Evolutionary conservation across 2,329 filamentous ascomycete genomes (phyloP), one percentile per base, ranked within the genome.

Genomic region (Colletotrichum orchidophilum): DNA sequence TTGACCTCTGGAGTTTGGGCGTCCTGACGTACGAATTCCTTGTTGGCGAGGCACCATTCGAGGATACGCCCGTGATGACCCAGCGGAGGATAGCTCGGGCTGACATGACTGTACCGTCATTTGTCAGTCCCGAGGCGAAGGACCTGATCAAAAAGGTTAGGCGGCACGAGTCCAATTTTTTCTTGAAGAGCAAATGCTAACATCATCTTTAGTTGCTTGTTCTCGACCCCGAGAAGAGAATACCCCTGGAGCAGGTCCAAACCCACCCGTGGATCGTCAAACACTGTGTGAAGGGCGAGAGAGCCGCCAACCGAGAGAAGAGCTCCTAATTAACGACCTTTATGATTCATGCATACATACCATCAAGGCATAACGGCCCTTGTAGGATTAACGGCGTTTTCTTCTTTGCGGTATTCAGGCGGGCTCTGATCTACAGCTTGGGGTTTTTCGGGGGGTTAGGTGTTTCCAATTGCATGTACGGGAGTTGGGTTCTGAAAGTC

Each of bases 1-100:
- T 99, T 35, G 96, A 99, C 80, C 84, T 98, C 73, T 99, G 96
- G 96, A 96, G 94, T 79, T 85, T 99, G 77, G 96, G 96, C 27
- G 96, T 98, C 26, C 82, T 99, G 82, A 97, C 93, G 2, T 99
- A 98, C 77, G 96, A 99, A 83, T 99, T 99, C 77, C 83, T 99
- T 70, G 94, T 97, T 39, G 96, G 96, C 71, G 95, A 98, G 84
- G 96, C 96, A 18, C 96, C 96, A 0, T 99, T 99, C 77, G 96
- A 99, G 82, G 96, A 98, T 78, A 96, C 94, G 2, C 94, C 94
- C 5, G 90, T 96, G 73, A 97, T 97, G 94, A 99, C 96, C 29
- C 95, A 97, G 76, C 87, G 94, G 76, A 91, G 95, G 78, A 99
- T 99, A 81, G 90, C 92, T 5, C 87, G 94, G 75, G 94, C 92